Base-by-base conservation (phyloP, 1,284 basidiomycete genomes). In the Ceratobasidium papillatum region DNA sequence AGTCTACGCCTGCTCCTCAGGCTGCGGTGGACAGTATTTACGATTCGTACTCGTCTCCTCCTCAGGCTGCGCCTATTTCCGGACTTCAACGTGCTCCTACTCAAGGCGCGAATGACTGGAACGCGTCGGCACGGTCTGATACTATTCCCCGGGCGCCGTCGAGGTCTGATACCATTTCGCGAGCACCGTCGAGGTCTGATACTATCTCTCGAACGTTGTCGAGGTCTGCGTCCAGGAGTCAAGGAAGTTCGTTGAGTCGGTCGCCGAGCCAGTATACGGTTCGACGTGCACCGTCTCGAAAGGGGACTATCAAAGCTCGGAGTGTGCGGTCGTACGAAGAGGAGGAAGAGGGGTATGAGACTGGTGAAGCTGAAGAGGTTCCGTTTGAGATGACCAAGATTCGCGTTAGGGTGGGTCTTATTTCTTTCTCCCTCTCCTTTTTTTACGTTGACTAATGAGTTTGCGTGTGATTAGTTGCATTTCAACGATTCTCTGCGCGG, bases 401-500 rank as follows among this genome's bases (percentile, higher is more conserved):
- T 77, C 87, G 93, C 30, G 88, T 96, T 80, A 95, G 94, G 87
- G 91, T 93, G 74, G 75, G 86, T 83, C 9, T 11, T 41, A 17
- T 43, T 43, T 36, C n/a, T n/a, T n/a, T n/a, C n/a, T 43, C n/a
- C 58, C 36, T 62, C 71, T 52, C 66, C 52, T 32, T 62, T n/a
- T 25, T 12, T 22, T n/a, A 52, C n/a, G 12, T 2, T 49, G 66
- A 51, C 41, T 59, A 64, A 36, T 22, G 56, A 17, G 19, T 58
- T 54, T 30, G 54, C 56, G 2, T 36, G 30, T 58, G 17, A 77
- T 19, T 77, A 94, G 92, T 84, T 96, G 38, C 91, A 94, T 81
- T 93, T 91, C 81, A 85, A 89, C 73, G 89, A 89, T 62, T 92
- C 94, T 72, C 87, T 92, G 73, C 90, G 95, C 54, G 94, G 94